A percentile compares a stretch with the other conserved stretches of the same genome.
Evolutionary conservation across 2,329 filamentous ascomycete genomes (phyloP).

Genomic region (Neonectria coccinea): DNA sequence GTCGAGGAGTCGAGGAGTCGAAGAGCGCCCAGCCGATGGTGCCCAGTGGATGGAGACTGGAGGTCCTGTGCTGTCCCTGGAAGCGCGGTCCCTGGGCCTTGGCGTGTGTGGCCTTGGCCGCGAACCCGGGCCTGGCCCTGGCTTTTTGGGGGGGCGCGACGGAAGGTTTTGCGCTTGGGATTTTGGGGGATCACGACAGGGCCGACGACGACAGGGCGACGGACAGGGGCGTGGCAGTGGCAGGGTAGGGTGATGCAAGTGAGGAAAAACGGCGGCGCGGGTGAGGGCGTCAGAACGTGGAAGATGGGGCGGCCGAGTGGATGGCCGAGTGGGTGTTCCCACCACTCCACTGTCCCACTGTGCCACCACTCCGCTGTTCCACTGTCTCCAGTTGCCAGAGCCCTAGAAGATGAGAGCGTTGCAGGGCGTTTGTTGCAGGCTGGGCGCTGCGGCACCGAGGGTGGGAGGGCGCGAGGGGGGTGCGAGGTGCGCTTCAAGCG

Average conservation of each 20-base stretch:
- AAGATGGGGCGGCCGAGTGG: conserved; percentile 32
- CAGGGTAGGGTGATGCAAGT: conserved; percentile 45
- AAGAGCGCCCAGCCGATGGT: conserved; percentile 5
- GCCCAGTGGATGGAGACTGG: conserved; percentile 15
- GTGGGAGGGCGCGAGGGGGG: not conserved
- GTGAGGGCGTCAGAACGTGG: conserved; percentile 42
- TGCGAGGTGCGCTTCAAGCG: not conserved
- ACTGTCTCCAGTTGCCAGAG: conserved; percentile 5
- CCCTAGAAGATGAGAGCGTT: not conserved
- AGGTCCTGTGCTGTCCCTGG: conserved; percentile 17
- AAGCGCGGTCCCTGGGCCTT: conserved; percentile 25
- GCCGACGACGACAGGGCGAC: conserved; percentile 29
- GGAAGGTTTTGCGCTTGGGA: conserved; percentile 44
- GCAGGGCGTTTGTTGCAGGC: not conserved
- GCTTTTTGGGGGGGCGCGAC: conserved; percentile 28
- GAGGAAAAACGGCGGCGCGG: conserved; percentile 44
- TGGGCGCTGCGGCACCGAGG: not conserved
- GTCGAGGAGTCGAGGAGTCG: conserved; percentile 1
- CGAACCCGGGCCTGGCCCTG: conserved; percentile 29
- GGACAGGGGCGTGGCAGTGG: conserved; percentile 38
- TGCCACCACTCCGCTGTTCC: conserved; percentile 1
- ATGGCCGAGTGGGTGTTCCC: conserved; percentile 31
- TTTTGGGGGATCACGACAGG: conserved; percentile 46
- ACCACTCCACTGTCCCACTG: conserved; percentile 12
- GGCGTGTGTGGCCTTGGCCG: conserved; percentile 26